These are phyloP conservation scores for Lachnellula hyalina DNA, from an alignment of 2,329 filamentous ascomycete species.

Conservation along the genomic window DNA sequence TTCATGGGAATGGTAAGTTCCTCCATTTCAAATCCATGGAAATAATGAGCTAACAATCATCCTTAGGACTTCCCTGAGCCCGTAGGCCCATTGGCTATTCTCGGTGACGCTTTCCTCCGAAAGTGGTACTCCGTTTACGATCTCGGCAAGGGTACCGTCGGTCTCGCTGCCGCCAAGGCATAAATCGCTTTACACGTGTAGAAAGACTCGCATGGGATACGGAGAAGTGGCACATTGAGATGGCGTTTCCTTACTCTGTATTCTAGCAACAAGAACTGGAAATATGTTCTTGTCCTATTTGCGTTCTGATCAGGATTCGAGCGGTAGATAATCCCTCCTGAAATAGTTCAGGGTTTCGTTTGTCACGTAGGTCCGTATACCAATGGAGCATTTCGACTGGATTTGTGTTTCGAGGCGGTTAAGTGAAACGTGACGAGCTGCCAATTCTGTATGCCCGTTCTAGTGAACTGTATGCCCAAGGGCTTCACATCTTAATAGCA, in stretches of 20 bases:
- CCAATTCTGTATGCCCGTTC: no score
- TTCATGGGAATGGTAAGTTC: constrained; percentile 85
- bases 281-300: not conserved
- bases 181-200: constrained; percentile 6
- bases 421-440: no score
- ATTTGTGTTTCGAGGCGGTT: not conserved
- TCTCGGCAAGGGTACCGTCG: constrained; percentile 81
- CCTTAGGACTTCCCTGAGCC: constrained; percentile 65
- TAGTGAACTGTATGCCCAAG: no score
- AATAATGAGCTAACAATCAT: constrained; percentile 70
- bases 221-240: constrained; percentile 1
- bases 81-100: constrained; percentile 85
- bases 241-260: constrained; percentile 22
- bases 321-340: not conserved
- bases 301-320: not conserved
- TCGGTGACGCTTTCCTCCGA: constrained; percentile 81
- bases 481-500: no score
- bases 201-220: constrained; percentile 14
- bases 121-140: constrained; percentile 97
- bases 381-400: not conserved
- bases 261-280: constrained; percentile 8
- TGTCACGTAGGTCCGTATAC: constrained; percentile 1
- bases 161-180: constrained; percentile 74
- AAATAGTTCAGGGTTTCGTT: constrained; percentile 1
- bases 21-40: constrained; percentile 33